A percentile compares a stretch with the other conserved stretches of the same genome.
These are phyloP conservation scores for Kluyveromyces sp. DNA, from an alignment of 1,139 yeast genomes.

Conservation along the genomic window DNA sequence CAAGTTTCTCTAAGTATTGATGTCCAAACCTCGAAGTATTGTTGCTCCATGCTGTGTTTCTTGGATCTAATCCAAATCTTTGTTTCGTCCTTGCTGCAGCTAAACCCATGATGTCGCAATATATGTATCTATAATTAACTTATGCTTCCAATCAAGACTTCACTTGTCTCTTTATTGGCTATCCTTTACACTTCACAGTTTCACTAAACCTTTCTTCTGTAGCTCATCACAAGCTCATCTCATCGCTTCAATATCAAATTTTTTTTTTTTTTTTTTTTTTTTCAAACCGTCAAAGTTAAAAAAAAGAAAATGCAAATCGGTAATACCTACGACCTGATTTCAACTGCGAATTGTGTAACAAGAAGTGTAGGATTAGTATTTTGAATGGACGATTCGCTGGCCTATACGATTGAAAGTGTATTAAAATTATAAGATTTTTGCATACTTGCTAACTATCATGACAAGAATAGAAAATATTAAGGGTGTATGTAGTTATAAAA, in stretches of 20 bases:
- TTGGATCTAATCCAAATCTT: slow-evolving; percentile 85
- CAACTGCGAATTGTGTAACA: no score
- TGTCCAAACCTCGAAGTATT: slow-evolving; percentile 82
- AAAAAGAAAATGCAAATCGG: background rate
- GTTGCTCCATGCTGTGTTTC: slow-evolving; percentile 93
- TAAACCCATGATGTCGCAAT: slow-evolving; percentile 54
- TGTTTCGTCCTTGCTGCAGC: slow-evolving; percentile 81
- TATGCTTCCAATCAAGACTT: background rate
- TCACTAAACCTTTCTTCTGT: background rate
- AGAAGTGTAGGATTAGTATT: no score
- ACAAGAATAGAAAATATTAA: no score
- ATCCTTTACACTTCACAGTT: background rate
- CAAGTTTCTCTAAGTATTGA: slow-evolving; percentile 68
- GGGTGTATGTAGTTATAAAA: no score
- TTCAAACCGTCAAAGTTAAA: background rate
- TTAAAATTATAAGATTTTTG: no score
- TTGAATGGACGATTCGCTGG: no score
- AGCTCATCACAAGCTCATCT: slow-evolving; percentile 9
- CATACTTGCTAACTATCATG: no score
- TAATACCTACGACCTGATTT: no score
- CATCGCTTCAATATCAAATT: slow-evolving; percentile 1
- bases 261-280: background rate
- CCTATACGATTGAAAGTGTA: no score
- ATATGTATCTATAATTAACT: no score
- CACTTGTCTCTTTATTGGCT: background rate